These are phyloP conservation scores for Leccinellum luteum DNA, from an alignment of 768 basidiomycete genomes.

Conservation along the genomic window DNA sequence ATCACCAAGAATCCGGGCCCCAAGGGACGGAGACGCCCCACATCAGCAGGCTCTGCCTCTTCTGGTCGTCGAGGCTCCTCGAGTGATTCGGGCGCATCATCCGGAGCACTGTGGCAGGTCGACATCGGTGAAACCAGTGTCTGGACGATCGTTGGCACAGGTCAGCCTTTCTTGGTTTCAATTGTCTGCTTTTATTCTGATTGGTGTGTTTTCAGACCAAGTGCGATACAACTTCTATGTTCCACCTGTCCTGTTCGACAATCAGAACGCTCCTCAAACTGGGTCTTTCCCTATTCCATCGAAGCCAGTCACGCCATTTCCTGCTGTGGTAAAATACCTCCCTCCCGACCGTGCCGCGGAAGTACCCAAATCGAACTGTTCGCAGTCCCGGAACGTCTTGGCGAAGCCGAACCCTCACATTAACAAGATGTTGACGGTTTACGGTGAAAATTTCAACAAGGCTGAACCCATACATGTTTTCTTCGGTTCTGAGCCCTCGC, in stretches of 20 bases:
- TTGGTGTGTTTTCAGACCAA: constrained; percentile 56
- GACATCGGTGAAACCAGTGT: constrained; percentile 93
- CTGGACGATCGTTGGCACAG: constrained; percentile 92
- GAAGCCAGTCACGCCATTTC: constrained; percentile 84
- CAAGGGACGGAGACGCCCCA: constrained; percentile 66
- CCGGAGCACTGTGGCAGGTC: constrained; percentile 82
- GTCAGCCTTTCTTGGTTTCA: constrained; percentile 37
- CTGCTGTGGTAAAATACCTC: constrained; percentile 85
- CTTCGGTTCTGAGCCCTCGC: constrained; percentile 84
- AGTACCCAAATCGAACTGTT: constrained; percentile 70
- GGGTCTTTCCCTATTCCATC: constrained; percentile 77
- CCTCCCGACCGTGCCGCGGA: constrained; percentile 86
- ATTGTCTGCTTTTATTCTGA: constrained; percentile 11
- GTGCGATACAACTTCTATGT: constrained; percentile 93
- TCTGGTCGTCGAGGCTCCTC: constrained; percentile 65
- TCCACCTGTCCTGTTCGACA: constrained; percentile 80
- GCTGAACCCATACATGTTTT: constrained; percentile 77
- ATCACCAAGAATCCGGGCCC: constrained; percentile 34
- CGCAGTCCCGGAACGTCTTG: constrained; percentile 62
- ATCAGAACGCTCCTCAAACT: constrained; percentile 66
- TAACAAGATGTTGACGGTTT: constrained; percentile 79
- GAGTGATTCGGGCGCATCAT: constrained; percentile 67
- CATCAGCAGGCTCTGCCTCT: constrained; percentile 70
- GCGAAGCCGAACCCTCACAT: constrained; percentile 77
- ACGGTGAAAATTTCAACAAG: constrained; percentile 89